Conservation (phyloP, 352 stramenopile genomes). For the Phytophthora ramorum region DNA sequence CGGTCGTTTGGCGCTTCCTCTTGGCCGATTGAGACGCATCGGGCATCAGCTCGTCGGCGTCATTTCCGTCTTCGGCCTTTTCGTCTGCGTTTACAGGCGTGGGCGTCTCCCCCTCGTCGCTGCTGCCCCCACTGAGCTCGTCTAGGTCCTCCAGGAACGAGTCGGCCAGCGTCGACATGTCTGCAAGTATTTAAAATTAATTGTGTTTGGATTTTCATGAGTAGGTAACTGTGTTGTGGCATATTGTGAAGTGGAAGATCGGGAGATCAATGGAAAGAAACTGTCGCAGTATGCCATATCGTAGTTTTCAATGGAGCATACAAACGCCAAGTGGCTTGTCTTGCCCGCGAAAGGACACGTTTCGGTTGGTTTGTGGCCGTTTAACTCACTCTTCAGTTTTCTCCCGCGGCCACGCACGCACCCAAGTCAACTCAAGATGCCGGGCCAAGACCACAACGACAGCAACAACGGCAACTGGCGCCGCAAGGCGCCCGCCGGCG, state of each 20-base stretch:
- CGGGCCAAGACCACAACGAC: constrained; percentile 21
- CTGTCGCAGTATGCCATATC: constrained; percentile 6
- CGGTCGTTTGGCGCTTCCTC: constrained; percentile 33
- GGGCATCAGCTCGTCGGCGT: constrained; percentile 23
- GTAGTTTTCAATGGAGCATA: constrained; percentile 6
- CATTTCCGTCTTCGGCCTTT: constrained; percentile 24
- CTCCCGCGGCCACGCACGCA: constrained; percentile 11
- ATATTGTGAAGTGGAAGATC: constrained; percentile 4
- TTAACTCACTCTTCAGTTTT: constrained; percentile 29
- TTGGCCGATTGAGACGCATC: constrained; percentile 20
- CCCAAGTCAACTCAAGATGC: constrained; percentile 24
- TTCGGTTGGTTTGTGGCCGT: constrained; percentile 24
- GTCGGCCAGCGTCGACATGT: constrained; percentile 87
- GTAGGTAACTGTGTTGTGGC: not conserved
- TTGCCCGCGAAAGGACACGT: constrained; percentile 14
- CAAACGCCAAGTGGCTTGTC: constrained; percentile 29
- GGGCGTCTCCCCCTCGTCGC: constrained; percentile 65
- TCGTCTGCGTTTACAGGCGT: constrained; percentile 17
- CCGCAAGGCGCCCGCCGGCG: constrained; percentile 36
- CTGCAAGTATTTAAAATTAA: not conserved
- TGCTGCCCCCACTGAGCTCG: constrained; percentile 85
- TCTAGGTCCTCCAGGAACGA: constrained; percentile 92
- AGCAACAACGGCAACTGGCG: constrained; percentile 39
- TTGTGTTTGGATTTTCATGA: not conserved
- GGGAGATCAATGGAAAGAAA: constrained; percentile 25